These are phyloP conservation scores for Cinnamomum chago DNA, from an alignment of 164 flowering plant species.

Conservation along the genomic window DNA sequence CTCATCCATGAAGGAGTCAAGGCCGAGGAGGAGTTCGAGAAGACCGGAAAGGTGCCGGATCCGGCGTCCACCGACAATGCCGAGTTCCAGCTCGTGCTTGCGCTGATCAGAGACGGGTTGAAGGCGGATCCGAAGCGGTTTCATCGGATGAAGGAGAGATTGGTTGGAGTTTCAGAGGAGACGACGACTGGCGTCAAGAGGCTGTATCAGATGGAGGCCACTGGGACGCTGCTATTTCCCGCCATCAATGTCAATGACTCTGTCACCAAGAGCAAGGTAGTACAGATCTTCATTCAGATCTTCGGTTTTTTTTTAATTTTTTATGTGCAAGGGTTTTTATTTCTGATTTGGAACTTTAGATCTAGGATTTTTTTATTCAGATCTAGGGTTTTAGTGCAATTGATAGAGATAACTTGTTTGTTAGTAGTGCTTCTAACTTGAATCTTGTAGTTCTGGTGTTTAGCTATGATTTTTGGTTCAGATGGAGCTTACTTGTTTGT, in stretches of 20 bases:
- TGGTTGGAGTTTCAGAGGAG: slow-evolving; percentile 37
- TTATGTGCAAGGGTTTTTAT: too few relatives aligned
- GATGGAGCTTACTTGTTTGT: too few relatives aligned
- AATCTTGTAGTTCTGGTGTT: not conserved
- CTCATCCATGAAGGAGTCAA: slow-evolving; percentile 31
- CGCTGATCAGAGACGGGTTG: slow-evolving; percentile 31
- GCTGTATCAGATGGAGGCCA: slow-evolving; percentile 32
- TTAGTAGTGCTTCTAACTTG: not conserved
- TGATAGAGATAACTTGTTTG: not conserved
- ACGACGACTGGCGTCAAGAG: slow-evolving; percentile 36
- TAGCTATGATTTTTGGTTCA: not conserved
- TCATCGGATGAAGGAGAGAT: slow-evolving; percentile 35
- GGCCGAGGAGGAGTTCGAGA: slow-evolving; percentile 29
- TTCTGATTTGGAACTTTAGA: too few relatives aligned
- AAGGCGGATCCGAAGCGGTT: slow-evolving; percentile 31
- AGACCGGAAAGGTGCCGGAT: slow-evolving; percentile 29
- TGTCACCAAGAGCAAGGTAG: slow-evolving; percentile 28
- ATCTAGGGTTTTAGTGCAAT: slow-evolving; percentile 3
- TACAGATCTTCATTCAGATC: not conserved
- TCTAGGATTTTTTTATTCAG: not conserved
- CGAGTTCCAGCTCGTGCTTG: slow-evolving; percentile 41
- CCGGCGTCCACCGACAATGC: slow-evolving; percentile 38
- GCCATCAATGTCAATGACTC: slow-evolving; percentile 29
- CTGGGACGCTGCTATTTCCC: slow-evolving; percentile 25
- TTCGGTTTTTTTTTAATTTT: too few relatives aligned